Conservation (phyloP, 2,329 filamentous ascomycete species). For the Cadophora sp. region DNA sequence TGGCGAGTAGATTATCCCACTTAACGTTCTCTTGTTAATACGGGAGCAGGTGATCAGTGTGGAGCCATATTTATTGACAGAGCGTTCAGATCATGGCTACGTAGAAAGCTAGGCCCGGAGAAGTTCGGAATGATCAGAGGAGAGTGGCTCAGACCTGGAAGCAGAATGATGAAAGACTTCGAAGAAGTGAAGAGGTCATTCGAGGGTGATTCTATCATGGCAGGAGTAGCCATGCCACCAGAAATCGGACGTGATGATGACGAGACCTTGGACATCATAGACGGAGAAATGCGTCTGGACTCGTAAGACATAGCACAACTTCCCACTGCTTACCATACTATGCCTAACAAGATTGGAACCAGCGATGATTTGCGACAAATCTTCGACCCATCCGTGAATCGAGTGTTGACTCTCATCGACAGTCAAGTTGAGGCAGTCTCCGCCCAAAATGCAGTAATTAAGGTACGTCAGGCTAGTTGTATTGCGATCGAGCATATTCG, state of each 20-base stretch:
- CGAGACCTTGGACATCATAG: conserved; percentile 2
- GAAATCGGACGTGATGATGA: conserved; percentile 7
- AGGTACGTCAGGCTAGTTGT: neutral
- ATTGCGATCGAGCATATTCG: no score
- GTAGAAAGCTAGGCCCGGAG: neutral
- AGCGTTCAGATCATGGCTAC: neutral
- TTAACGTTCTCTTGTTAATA: neutral
- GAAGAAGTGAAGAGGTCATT: conserved; percentile 14
- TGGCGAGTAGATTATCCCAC: neutral
- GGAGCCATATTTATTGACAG: conserved; percentile 2
- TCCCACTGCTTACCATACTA: no score
- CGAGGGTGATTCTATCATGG: neutral
- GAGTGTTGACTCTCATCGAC: conserved; percentile 7
- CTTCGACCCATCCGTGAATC: conserved; percentile 15
- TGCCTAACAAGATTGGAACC: no score
- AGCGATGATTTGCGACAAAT: neutral
- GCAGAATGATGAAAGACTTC: conserved; percentile 1
- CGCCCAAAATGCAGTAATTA: neutral
- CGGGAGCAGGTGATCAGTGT: neutral
- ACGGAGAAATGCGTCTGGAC: neutral
- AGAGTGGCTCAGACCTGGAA: neutral
- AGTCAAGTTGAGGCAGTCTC: conserved; percentile 2
- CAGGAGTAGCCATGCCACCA: neutral
- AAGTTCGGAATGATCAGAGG: neutral
- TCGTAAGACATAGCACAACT: neutral